A percentile compares a stretch with the other conserved stretches of the same genome.
Evolutionary conservation across 2,329 filamentous ascomycete genomes (phyloP).

Genomic region (Sporothrix variecibatus): DNA sequence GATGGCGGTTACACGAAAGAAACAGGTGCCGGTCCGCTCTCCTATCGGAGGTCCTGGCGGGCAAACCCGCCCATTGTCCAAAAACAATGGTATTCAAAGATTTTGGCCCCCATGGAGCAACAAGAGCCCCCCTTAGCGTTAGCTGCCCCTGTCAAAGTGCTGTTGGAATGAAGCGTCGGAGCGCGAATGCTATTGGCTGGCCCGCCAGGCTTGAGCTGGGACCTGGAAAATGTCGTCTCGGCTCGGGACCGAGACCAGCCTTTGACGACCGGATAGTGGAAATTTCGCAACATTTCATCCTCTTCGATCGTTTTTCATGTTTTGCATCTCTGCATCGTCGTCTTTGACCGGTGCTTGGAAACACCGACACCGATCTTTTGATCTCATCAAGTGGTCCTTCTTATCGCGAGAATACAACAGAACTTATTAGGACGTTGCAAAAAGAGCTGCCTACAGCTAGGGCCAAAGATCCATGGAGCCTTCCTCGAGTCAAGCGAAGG

Average conservation of each 20-base stretch:
- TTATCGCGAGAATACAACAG: too few species aligned
- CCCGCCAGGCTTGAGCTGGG: not conserved
- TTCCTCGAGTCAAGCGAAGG: not conserved
- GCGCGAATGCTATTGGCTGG: not conserved
- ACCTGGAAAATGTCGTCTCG: not conserved
- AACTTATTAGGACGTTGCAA: not conserved
- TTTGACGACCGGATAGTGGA: not conserved
- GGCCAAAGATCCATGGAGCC: too few species aligned
- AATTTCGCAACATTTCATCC: not conserved
- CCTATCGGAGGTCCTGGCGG: not conserved
- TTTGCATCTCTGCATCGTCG: conserved; percentile 6
- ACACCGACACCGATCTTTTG: not conserved
- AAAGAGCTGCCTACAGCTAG: not conserved
- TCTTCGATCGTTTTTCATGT: not conserved
- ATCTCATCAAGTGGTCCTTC: not conserved
- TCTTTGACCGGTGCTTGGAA: not conserved
- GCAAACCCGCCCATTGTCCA: not conserved
- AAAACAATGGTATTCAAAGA: not conserved
- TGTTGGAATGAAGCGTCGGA: not conserved
- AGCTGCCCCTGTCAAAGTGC: not conserved
- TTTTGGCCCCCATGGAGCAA: not conserved
- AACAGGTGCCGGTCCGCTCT: not conserved
- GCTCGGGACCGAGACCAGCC: not conserved
- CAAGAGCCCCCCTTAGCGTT: not conserved
- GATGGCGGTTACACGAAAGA: not conserved